A percentile compares a stretch with the other conserved stretches of the same genome.
Conservation (phyloP, 768 basidiomycete species). For the Panus rudis region DNA sequence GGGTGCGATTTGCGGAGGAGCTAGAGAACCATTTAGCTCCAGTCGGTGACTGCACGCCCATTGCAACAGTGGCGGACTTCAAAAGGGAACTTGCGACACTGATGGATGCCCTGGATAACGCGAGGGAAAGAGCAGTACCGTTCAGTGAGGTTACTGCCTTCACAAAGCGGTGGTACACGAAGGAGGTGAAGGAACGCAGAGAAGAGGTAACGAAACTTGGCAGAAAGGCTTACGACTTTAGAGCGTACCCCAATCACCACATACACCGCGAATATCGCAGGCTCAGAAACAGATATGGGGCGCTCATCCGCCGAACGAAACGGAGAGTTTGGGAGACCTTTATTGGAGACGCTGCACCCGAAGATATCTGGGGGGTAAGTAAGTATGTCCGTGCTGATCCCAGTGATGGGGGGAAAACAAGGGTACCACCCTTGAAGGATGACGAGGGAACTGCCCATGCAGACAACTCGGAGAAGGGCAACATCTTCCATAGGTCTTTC, state of each 20-base stretch:
- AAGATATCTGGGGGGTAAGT: no score
- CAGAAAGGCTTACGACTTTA: neutral
- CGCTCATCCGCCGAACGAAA: neutral
- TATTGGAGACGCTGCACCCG: no score
- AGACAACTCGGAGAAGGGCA: conserved; percentile 19
- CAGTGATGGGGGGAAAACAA: no score
- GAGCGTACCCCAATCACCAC: neutral
- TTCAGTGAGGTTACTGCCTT: neutral
- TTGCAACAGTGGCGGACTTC: neutral
- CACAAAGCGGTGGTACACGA: neutral
- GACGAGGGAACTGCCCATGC: no score
- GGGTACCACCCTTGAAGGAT: no score
- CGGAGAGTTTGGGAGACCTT: neutral
- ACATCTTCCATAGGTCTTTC: conserved; percentile 14
- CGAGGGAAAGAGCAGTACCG: neutral
- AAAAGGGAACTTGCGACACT: neutral
- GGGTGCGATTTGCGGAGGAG: conserved; percentile 21
- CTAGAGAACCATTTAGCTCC: conserved; percentile 9
- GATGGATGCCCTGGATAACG: neutral
- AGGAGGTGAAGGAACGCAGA: neutral
- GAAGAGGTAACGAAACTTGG: neutral
- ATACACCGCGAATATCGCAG: neutral
- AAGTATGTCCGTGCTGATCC: no score
- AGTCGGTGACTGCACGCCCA: neutral
- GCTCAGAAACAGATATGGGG: neutral